These are phyloP conservation scores for Coemansia aciculifera DNA, from an alignment of 192 early-diverging fungal genomes.

Conservation along the genomic window DNA sequence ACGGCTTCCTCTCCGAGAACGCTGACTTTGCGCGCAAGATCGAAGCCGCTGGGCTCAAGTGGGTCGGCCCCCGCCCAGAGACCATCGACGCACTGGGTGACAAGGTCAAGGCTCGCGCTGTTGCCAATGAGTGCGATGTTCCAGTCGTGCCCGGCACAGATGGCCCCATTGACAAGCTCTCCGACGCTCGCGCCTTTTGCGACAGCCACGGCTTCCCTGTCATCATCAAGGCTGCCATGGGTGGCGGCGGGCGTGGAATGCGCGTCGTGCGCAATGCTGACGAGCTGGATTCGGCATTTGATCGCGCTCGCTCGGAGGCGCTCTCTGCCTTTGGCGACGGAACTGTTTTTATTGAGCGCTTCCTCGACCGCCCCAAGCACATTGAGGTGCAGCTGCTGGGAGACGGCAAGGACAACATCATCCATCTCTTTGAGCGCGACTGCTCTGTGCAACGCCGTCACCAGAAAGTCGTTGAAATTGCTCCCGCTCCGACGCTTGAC, in stretches of 20 bases:
- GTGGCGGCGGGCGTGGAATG: conserved; percentile 96
- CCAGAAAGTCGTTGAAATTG: conserved; percentile 96
- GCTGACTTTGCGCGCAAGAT: conserved; percentile 88
- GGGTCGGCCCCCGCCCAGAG: conserved; percentile 81
- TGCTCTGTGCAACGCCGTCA: conserved; percentile 97
- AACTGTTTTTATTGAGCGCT: conserved; percentile 92
- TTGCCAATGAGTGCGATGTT: conserved; percentile 82
- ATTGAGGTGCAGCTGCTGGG: conserved; percentile 97
- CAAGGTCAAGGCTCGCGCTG: conserved; percentile 87
- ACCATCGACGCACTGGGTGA: conserved; percentile 90
- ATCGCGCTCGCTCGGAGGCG: conserved; percentile 86
- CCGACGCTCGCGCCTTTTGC: conserved; percentile 72
- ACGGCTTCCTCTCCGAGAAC: conserved; percentile 96
- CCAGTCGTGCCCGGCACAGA: conserved; percentile 93
- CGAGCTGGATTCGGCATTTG: conserved; percentile 75
- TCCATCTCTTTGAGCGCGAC: conserved; percentile 93
- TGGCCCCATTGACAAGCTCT: conserved; percentile 70
- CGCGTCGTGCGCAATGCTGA: conserved; percentile 80
- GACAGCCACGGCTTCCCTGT: conserved; percentile 84
- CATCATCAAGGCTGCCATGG: conserved; percentile 97
- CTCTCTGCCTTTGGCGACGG: conserved; percentile 93
- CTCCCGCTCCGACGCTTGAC: conserved; percentile 77
- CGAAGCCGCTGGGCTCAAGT: conserved; percentile 85
- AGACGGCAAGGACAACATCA: conserved; percentile 79
- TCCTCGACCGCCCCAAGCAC: conserved; percentile 88